Evolutionary conservation across 176 grass and related monocot species (phyloP), one percentile per base, ranked within the genome.

Genomic region (Guadua angustifolia): DNA sequence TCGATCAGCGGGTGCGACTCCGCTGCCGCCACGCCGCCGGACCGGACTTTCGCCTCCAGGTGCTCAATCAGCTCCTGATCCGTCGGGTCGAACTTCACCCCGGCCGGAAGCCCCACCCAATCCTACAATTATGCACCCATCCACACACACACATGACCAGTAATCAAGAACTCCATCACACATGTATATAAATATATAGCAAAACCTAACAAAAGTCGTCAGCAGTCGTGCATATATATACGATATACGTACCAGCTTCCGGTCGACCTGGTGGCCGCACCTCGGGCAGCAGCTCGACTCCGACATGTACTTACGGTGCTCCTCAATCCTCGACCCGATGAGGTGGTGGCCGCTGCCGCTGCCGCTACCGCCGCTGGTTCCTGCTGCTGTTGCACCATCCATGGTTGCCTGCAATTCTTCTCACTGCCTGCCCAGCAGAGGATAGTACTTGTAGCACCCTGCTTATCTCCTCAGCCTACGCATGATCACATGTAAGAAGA

Each of bases 21-120:
- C 46, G 50, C 88, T 61, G 57, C 88, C 67, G 76, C 75, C 49
- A 22, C 11, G 38, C 79, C 22, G 29, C 87, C 69, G 8, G 74
- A 38, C 83, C 56, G 87, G 52, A 95, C 89, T 79, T 98, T 98
- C 2, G 85, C 87, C 51, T 93, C 93, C 8, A 98, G 91, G 86
- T 98, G 96, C 49, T 90, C 93, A 24, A 98, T 95, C 91, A 98
- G 80, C 57, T 98, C 93, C 87, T 98, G 93, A 70, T 98, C 96
- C 59, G 96, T 90, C 18, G 96, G 96, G 67, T 98, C 96, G 75
- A 95, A 98, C 78, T 98, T 98, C 74, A 95, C 89, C 53, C 93
- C 93, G 0, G 87, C 91, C 11, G 93, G 89, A 26, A 95, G 72
- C 40, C 91, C 85, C 25, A 95, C 73, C 92, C 93, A 98, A 75